Evolutionary conservation across 106 monocot genomes (phyloP), one percentile per base, ranked within the genome.

Genomic region (Posidonia australis): DNA sequence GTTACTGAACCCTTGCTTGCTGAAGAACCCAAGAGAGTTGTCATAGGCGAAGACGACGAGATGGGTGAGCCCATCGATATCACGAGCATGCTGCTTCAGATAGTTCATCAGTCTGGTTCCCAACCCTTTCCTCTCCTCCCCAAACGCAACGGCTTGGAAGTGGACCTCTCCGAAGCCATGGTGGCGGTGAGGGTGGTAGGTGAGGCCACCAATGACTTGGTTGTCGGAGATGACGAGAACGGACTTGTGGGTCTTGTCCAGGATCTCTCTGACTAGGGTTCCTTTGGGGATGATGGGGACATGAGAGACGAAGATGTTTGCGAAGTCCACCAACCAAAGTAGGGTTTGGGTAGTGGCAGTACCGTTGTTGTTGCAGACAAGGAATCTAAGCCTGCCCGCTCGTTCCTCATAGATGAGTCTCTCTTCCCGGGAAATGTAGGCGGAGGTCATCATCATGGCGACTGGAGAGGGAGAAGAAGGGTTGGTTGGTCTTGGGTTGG

Each of bases 171-270:
- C 30, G 30, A 59, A 59, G 28, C 2, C 14, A 7, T 32, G 59
- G 0, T 25, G 5, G 59, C 14, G 30, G 32, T 29, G 17, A 32
- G 59, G 27, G 31, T 32, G 59, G 59, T 59, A 59, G 1, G 59
- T 59, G 27, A 28, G 17, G 25, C 24, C 59, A 11, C 30, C 59
- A 16, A 59, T 10, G 59, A 59, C 29, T 0, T 16, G 13, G 32
- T 28, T 28, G 31, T 30, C 32, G n/a, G 17, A 17, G 31, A 59
- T 16, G 31, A 16, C 59, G 17, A 59, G 18, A 7, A 59, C n/a
- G 17, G 59, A 59, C 18, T 59, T 30, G 5, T 59, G 59, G 28
- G 30, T 17, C 30, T 30, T 59, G 17, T 59, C 59, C 59, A 59
- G 27, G 13, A 59, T 28, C 13, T 30, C 28, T 5, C 18, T 2